Percentiles rank a stretch among this genome's conserved stretches.
Conservation (phyloP, 176 grass and related monocot genomes). For the Eragrostis nindensis region DNA sequence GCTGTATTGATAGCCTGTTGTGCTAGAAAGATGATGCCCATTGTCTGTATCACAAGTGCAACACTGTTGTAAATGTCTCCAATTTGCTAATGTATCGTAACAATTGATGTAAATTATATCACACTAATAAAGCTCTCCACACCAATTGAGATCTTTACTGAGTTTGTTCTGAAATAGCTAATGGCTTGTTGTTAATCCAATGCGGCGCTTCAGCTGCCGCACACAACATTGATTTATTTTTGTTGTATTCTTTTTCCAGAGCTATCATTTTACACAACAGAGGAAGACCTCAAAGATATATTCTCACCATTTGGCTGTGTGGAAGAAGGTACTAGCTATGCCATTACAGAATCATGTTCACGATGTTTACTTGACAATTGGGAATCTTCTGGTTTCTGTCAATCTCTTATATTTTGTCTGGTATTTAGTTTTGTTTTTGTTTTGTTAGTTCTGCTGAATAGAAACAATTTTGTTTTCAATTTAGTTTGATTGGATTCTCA, state of each 20-base stretch:
- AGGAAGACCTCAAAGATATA: slow-evolving; percentile 50
- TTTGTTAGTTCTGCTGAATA: neutral
- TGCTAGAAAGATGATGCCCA: neutral
- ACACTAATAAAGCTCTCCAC: neutral
- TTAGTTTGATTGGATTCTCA: neutral
- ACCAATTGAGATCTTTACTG: neutral
- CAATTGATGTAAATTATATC: no score
- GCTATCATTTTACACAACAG: slow-evolving; percentile 63
- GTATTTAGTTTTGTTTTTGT: neutral
- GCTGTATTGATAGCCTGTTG: neutral
- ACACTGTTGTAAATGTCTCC: neutral
- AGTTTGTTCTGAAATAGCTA: neutral
- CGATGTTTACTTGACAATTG: slow-evolving; percentile 1
- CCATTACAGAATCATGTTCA: slow-evolving; percentile 5
- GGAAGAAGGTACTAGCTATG: slow-evolving; percentile 48
- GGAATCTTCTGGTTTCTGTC: neutral
- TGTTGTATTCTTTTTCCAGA: slow-evolving; percentile 35
- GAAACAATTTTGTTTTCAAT: neutral
- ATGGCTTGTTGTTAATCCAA: neutral
- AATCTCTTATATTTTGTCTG: neutral
- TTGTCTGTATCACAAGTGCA: neutral
- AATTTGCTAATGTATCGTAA: neutral
- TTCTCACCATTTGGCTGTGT: slow-evolving; percentile 56
- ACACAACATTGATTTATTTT: neutral
- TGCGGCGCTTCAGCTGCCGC: neutral